These are phyloP conservation scores for Ceratorhiza oryzae-sativae DNA, from an alignment of 1,284 basidiomycete genomes.

Conservation along the genomic window DNA sequence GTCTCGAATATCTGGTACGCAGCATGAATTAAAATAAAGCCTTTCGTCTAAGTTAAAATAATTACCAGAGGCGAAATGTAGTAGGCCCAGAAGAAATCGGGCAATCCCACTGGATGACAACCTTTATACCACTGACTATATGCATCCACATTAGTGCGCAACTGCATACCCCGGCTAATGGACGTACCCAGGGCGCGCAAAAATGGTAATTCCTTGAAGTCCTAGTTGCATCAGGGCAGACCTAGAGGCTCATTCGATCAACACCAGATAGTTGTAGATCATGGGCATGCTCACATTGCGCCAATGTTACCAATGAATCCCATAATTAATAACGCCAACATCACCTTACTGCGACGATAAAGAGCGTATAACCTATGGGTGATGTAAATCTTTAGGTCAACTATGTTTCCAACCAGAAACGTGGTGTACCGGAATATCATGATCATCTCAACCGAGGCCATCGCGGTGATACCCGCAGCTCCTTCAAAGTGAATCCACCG, in stretches of 20 bases:
- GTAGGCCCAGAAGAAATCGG: conserved; percentile 31
- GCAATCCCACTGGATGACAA: conserved; percentile 24
- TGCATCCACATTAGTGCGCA: not conserved
- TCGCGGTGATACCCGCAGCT: conserved; percentile 13
- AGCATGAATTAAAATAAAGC: not conserved
- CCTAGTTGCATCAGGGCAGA: conserved; percentile 25
- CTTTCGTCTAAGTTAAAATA: not conserved
- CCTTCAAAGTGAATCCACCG: conserved; percentile 32
- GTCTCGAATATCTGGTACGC: conserved; percentile 26
- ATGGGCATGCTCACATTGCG: not conserved
- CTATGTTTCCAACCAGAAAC: not conserved
- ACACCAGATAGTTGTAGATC: not conserved
- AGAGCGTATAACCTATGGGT: conserved; percentile 16
- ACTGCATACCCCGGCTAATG: not conserved
- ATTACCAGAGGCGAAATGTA: conserved; percentile 14
- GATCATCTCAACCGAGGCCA: conserved; percentile 16
- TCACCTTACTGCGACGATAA: conserved; percentile 21
- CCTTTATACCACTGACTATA: conserved; percentile 31
- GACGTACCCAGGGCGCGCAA: conserved; percentile 13
- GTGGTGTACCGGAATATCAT: conserved; percentile 22
- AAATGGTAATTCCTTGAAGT: conserved; percentile 12
- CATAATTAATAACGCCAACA: not conserved
- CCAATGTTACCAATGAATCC: conserved; percentile 11
- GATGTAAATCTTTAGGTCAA: not conserved
- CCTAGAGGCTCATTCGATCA: not conserved